Percentiles rank a stretch among this genome's conserved stretches.
Evolutionary conservation across 352 stramenopile species (phyloP).

Genomic region (Globisporangium apiculatum): DNA sequence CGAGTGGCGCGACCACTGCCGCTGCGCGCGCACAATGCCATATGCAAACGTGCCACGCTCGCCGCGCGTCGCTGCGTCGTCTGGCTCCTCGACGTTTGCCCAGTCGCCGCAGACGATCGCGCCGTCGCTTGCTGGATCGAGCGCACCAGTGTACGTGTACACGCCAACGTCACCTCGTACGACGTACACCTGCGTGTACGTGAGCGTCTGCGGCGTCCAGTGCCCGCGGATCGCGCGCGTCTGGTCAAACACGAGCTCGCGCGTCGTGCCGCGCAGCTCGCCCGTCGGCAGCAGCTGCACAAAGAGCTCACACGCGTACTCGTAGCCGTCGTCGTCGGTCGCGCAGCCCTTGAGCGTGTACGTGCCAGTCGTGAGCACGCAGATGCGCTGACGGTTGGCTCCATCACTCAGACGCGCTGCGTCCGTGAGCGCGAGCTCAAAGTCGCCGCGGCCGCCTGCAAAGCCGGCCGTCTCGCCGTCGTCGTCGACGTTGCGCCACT

Average conservation of each 20-base stretch:
- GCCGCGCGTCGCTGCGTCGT: slow-evolving; percentile 19
- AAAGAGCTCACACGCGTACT: slow-evolving; percentile 55
- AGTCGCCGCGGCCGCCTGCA: slow-evolving; percentile 44
- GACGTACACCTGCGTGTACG: slow-evolving; percentile 50
- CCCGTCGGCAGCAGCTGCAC: slow-evolving; percentile 35
- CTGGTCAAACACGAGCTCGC: slow-evolving; percentile 59
- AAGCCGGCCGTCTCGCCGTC: slow-evolving; percentile 35
- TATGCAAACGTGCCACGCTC: slow-evolving; percentile 60
- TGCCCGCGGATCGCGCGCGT: slow-evolving; percentile 26
- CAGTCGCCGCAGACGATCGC: slow-evolving; percentile 38
- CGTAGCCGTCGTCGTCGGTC: slow-evolving; percentile 61
- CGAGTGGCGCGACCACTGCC: slow-evolving; percentile 39
- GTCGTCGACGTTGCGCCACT: slow-evolving; percentile 56
- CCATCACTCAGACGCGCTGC: slow-evolving; percentile 11
- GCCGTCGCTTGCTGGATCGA: slow-evolving; percentile 24
- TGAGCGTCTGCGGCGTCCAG: slow-evolving; percentile 26
- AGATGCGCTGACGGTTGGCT: slow-evolving; percentile 10
- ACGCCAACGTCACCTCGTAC: slow-evolving; percentile 50
- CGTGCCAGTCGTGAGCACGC: slow-evolving; percentile 38
- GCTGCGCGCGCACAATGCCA: slow-evolving; percentile 27
- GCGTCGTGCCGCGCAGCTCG: slow-evolving; percentile 26
- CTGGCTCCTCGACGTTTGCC: slow-evolving; percentile 30
- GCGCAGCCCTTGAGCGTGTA: slow-evolving; percentile 54
- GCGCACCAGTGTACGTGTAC: slow-evolving; percentile 37
- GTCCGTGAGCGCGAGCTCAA: slow-evolving; percentile 41